These are phyloP conservation scores for Kazachstania sp. DNA, from an alignment of 1,139 yeast genomes.

Conservation along the genomic window DNA sequence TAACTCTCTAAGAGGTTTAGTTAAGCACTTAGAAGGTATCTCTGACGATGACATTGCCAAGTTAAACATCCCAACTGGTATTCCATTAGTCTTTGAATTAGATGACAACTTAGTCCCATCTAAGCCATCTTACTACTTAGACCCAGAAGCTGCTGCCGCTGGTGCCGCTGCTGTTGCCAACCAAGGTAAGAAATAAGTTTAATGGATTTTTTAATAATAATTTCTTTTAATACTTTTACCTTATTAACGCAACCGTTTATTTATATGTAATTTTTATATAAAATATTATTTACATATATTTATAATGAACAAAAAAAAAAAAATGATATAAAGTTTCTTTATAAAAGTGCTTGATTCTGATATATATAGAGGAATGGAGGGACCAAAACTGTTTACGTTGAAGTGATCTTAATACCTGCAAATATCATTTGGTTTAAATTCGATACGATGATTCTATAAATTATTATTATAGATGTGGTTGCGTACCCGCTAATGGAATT, in stretches of 20 bases:
- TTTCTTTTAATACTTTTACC: not conserved
- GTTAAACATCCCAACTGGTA: conserved; percentile 97
- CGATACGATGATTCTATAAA: no score
- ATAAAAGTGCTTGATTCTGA: no score
- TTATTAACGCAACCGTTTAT: not conserved
- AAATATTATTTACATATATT: not conserved
- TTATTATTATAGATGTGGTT: no score
- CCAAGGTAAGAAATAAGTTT: conserved; percentile 58
- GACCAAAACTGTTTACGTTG: no score
- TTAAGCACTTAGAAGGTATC: conserved; percentile 90
- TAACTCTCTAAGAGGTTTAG: conserved; percentile 94
- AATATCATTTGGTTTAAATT: no score
- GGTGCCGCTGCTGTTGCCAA: conserved; percentile 99
- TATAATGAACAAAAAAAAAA: not conserved
- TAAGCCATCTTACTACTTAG: conserved; percentile 93
- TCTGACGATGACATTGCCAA: conserved; percentile 90
- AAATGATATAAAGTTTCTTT: no score
- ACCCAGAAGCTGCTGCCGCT: conserved; percentile 98
- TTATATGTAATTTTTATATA: not conserved
- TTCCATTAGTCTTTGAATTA: conserved; percentile 94
- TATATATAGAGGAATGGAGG: no score
- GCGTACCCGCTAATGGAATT: no score
- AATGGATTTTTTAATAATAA: not conserved
- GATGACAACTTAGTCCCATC: conserved; percentile 81
- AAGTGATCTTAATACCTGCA: no score